A percentile compares a stretch with the other conserved stretches of the same genome.
Conservation (phyloP, 2,329 filamentous ascomycete genomes). For the Fusarium compactum region DNA sequence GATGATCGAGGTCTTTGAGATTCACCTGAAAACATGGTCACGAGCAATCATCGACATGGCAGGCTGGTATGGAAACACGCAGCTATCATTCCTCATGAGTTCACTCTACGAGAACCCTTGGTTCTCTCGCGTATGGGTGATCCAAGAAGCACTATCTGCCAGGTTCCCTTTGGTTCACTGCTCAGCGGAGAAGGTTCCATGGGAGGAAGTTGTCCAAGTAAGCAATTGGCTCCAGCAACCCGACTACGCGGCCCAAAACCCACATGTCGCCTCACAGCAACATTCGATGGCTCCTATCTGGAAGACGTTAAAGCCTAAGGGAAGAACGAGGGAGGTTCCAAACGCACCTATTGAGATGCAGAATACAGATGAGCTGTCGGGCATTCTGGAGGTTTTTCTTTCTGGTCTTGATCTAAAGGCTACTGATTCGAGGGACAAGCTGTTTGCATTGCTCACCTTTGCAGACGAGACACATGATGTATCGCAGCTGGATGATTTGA, state of each 20-base stretch:
- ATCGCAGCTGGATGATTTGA: conserved; percentile 16
- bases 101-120: conserved; percentile 30
- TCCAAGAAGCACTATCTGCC: conserved; percentile 34
- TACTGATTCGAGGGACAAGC: conserved; percentile 31
- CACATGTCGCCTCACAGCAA: conserved; percentile 18
- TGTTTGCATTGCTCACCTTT: conserved; percentile 33
- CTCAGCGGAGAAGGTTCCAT: neutral
- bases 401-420: conserved; percentile 34
- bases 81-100: conserved; percentile 33
- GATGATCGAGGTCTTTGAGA: conserved; percentile 28
- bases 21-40: conserved; percentile 13
- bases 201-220: conserved; percentile 29
- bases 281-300: conserved; percentile 34
- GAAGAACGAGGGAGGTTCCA: neutral
- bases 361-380: neutral
- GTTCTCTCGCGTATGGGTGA: conserved; percentile 34
- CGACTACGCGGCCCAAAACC: conserved; percentile 11
- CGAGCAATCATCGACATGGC: conserved; percentile 31
- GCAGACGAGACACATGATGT: conserved; percentile 27
- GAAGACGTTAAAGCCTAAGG: conserved; percentile 17
- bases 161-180: conserved; percentile 10
- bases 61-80: conserved; percentile 21
- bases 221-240: conserved; percentile 21
- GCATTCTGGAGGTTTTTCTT: conserved; percentile 31
- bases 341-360: neutral